A percentile compares a stretch with the other conserved stretches of the same genome.
Conservation (phyloP, 2,329 filamentous ascomycete species). For the Paramyrothecium sp. region DNA sequence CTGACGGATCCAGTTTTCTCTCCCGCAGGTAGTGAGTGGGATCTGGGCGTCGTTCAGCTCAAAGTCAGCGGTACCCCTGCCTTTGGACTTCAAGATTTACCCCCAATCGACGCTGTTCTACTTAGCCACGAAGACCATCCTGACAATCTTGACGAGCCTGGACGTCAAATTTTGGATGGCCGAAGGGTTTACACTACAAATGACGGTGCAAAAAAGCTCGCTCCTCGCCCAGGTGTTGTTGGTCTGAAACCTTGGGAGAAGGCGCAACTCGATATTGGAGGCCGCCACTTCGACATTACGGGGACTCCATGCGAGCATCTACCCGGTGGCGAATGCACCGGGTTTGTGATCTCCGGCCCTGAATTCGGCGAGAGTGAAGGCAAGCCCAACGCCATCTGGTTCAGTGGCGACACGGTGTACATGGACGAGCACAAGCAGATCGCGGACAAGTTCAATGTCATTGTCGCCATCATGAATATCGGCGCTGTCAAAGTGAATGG, state of each 20-base stretch:
- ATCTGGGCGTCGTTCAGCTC: slow-evolving; percentile 21
- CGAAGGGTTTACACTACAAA: slow-evolving; percentile 43
- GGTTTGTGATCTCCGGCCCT: slow-evolving; percentile 37
- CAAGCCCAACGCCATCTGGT: slow-evolving; percentile 43
- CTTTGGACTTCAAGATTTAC: slow-evolving; percentile 33
- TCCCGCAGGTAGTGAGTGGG: slow-evolving; percentile 32
- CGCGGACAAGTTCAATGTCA: slow-evolving; percentile 31
- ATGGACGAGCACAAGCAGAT: slow-evolving; percentile 36
- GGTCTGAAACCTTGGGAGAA: slow-evolving; percentile 39
- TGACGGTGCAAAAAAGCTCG: slow-evolving; percentile 42
- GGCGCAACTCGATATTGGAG: slow-evolving; percentile 22
- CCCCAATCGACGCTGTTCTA: slow-evolving; percentile 45
- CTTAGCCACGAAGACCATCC: slow-evolving; percentile 50
- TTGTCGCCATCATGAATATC: slow-evolving; percentile 38
- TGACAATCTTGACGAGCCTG: slow-evolving; percentile 46
- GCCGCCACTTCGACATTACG: slow-evolving; percentile 32
- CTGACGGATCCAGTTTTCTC: slow-evolving; percentile 47
- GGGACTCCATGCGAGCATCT: slow-evolving; percentile 42
- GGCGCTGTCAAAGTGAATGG: slow-evolving; percentile 24
- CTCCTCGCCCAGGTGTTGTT: slow-evolving; percentile 33
- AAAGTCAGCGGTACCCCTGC: slow-evolving; percentile 30
- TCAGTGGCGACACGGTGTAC: slow-evolving; percentile 49
- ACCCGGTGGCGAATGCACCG: slow-evolving; percentile 41
- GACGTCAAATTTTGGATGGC: slow-evolving; percentile 43
- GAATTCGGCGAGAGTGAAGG: slow-evolving; percentile 36